Conservation (phyloP, 352 stramenopile species). For the Pythium rhizo-oryzae region DNA sequence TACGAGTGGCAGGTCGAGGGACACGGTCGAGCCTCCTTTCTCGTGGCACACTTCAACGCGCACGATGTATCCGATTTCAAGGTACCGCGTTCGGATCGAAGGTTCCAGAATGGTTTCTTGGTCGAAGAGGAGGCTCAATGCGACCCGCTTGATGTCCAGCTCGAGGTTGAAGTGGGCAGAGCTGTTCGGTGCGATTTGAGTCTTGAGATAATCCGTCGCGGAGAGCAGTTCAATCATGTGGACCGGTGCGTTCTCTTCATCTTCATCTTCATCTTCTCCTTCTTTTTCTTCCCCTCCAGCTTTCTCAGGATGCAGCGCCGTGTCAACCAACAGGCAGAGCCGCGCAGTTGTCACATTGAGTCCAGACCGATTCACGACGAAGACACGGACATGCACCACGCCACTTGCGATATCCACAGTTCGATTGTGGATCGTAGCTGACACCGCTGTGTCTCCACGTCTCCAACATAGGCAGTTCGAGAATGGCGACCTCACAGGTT, state of each 20-base stretch:
- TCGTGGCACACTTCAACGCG: constrained; percentile 7
- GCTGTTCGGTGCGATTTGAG: not conserved
- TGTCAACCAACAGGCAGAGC: not conserved
- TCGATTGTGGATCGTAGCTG: constrained; percentile 9
- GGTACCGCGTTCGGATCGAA: not conserved
- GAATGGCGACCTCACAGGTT: not conserved
- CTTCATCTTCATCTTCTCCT: not conserved
- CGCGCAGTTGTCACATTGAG: not conserved
- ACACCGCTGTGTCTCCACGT: not conserved
- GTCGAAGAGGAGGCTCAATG: not conserved
- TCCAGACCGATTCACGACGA: not conserved
- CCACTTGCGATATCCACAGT: constrained; percentile 8
- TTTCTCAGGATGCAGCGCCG: not conserved
- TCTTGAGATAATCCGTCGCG: not conserved
- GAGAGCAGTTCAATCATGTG: constrained; percentile 2
- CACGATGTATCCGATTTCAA: constrained; percentile 5
- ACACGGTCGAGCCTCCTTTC: constrained; percentile 13
- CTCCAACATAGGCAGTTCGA: constrained; percentile 2
- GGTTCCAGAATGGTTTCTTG: constrained; percentile 5
- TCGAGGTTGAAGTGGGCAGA: constrained; percentile 8
- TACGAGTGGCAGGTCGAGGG: constrained; percentile 12
- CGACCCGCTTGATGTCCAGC: not conserved
- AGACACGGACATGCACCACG: constrained; percentile 2
- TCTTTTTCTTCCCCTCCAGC: not conserved
- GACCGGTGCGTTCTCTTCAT: not conserved